These are phyloP conservation scores for Myrica gale DNA, from an alignment of 306 rosid species.

Conservation along the genomic window DNA sequence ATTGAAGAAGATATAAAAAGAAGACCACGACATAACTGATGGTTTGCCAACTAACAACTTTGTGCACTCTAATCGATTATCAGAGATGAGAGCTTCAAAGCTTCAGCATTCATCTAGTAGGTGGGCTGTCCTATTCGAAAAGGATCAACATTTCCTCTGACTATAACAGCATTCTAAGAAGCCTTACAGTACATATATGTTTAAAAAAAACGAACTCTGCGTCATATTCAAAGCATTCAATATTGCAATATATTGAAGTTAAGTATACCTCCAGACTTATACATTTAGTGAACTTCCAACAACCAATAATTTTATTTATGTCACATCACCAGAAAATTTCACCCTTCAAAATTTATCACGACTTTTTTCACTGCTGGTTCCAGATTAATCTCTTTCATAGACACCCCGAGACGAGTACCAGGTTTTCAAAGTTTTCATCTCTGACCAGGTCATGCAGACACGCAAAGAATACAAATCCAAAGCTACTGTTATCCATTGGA, in stretches of 20 bases:
- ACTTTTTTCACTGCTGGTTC: background rate
- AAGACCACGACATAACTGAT: background rate
- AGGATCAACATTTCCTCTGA: background rate
- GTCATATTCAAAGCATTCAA: slow-evolving; percentile 5
- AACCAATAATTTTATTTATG: background rate
- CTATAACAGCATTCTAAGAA: background rate
- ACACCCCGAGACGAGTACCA: background rate
- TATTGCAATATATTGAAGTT: background rate
- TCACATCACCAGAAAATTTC: too few species aligned
- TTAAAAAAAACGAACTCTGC: background rate
- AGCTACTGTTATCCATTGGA: too few species aligned
- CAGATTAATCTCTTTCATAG: background rate
- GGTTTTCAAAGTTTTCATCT: background rate
- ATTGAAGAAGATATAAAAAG: background rate
- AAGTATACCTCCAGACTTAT: background rate
- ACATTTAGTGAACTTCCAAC: background rate
- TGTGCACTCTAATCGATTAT: background rate
- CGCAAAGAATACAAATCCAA: too few species aligned
- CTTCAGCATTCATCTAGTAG: background rate
- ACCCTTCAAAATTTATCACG: background rate
- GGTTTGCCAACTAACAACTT: background rate
- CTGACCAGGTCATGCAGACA: too few species aligned
- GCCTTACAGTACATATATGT: background rate
- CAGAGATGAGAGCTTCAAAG: background rate
- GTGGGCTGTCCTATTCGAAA: background rate